Base-by-base conservation (phyloP, 345 rosid species). In the Sonneratia caseolaris region DNA sequence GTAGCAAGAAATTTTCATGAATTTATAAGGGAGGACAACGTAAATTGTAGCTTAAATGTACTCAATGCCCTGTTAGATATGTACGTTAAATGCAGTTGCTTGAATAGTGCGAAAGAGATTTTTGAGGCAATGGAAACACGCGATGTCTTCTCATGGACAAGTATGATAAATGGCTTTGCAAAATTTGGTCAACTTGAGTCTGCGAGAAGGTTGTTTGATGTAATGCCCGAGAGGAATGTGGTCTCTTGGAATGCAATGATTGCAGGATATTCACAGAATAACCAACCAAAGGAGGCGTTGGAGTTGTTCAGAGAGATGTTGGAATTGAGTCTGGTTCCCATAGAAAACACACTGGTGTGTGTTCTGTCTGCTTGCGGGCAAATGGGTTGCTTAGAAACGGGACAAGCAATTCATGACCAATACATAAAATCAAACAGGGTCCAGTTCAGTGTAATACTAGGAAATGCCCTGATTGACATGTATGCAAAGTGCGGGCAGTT, bases 61-160 rank as follows among this genome's bases (percentile, higher is more conserved):
- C 67, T 55, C 48, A 83, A 83, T 68, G 79, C 83, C 2, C 21
- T 80, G 43, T 55, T 83, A 36, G 80, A 83, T 66, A 80, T 80
- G 84, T 83, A 80, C 49, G 73, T 80, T 36, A 83, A 83, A 70
- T 83, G 84, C 22, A 77, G 80, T 42, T 74, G 82, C 77, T 74
- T 83, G 79, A 72, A 2, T 21, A 47, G 37, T 27, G 84, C 82
- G 6, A 70, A 64, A 51, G 81, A 74, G 74, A 13, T 78, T 59
- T 83, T 80, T 42, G 82, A 80, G 15, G 55, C 19, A 48, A 80
- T 83, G 77, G 73, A 37, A 42, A 66, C 42, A 32, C 79, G 73
- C 64, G 86, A 83, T 68, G 84, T 83, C n/a, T 83, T 80, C 76
- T 78, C 86, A 0, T 80, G 83, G 86, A 83, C 86, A n/a, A 83